Base-by-base conservation (phyloP, 805 yeast species). In the Trichomonascus vanleenenianus region DNA sequence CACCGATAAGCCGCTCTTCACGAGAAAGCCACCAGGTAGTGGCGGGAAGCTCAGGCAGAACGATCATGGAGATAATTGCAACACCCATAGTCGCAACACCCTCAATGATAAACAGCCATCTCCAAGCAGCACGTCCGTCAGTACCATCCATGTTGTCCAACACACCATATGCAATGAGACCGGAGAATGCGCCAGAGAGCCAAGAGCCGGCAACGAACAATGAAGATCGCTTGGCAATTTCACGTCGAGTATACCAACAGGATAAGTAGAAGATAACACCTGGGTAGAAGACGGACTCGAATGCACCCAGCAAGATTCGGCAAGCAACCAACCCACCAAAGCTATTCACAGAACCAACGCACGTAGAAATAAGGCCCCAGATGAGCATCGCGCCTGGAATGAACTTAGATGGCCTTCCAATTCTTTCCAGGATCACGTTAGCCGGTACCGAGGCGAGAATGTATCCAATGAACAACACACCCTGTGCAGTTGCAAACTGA, bases 71-170 rank as follows among this genome's bases (percentile, higher is more conserved):
- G 40, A 72, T 46, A 5, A 75, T 65, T 37, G 74, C 70, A 40
- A 68, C 53, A 39, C 64, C 63, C 44, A 74, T 71, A 9, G 83
- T 77, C 46, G 73, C 66, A 2, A 68, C 66, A 37, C 83, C 83
- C 58, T 76, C 81, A 39, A 77, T 72, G 41, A 75, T 63, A 51
- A 77, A 77, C 37, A 76, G 67, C 73, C 76, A 77, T 56, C 77
- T 64, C 82, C 82, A 77, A 10, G 72, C 65, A 40, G 69, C 60
- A 25, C 70, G 53, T 12, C 76, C 75, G 16, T 61, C 60, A 31
- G 44, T 49, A 5, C 72, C 70, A 43, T 70, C 71, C 62, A 70
- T 58, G 40, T 64, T 62, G 35, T 72, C 59, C 39, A 75, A 60
- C 42, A 76, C 75, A 31, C 78, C 81, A 30, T 75, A 74, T 10